These are phyloP conservation scores for Clonostachys rhizophaga DNA, from an alignment of 2,329 filamentous ascomycete species.

Conservation along the genomic window DNA sequence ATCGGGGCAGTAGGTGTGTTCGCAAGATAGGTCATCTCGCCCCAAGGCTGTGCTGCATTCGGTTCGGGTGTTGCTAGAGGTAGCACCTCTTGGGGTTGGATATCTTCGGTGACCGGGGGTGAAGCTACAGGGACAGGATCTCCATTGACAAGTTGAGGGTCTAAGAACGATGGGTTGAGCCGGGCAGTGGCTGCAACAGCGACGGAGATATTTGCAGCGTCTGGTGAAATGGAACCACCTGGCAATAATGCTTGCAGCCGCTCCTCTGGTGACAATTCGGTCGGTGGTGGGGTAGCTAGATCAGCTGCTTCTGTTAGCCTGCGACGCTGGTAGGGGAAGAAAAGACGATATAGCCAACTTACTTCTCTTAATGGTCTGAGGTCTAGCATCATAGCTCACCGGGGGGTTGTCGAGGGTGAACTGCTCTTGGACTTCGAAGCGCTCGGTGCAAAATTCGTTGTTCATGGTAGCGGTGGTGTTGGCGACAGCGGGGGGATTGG, in stretches of 20 bases:
- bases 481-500: constrained; percentile 14
- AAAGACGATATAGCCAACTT: not conserved
- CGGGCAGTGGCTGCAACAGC: constrained; percentile 53
- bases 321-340: constrained; percentile 7
- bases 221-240: constrained; percentile 26
- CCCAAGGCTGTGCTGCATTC: constrained; percentile 39
- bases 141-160: constrained; percentile 35
- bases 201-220: constrained; percentile 47
- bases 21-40: constrained; percentile 45
- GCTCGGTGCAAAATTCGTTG: constrained; percentile 16
- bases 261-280: constrained; percentile 40
- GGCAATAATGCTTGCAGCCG: constrained; percentile 42
- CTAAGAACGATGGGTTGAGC: constrained; percentile 48
- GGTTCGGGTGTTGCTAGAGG: constrained; percentile 3
- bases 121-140: constrained; percentile 18
- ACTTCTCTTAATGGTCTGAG: constrained; percentile 14
- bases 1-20: constrained; percentile 23
- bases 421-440: constrained; percentile 53
- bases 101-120: constrained; percentile 8
- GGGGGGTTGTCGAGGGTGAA: constrained; percentile 54
- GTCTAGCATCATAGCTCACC: constrained; percentile 33
- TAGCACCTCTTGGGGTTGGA: not conserved
- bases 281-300: constrained; percentile 15
- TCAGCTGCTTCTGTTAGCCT: constrained; percentile 1
- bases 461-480: constrained; percentile 9